phyloP scores from a whole-genome alignment of 352 stramenopile genomes.

The Phytophthora podocarpi region DNA sequence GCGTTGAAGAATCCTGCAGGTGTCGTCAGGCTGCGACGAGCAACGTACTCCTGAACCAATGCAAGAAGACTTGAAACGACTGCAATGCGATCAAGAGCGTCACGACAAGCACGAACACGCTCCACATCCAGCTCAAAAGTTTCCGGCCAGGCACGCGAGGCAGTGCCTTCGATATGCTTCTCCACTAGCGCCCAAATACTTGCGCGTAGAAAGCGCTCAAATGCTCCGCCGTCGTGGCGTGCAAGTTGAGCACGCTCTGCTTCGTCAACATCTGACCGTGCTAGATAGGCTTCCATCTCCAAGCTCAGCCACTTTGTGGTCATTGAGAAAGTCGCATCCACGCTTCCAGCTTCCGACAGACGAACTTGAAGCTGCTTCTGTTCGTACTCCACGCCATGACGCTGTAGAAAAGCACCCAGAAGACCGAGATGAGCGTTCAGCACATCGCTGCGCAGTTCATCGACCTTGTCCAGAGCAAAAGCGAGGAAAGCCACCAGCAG shows the following conservation, averaged over 20 bases:
- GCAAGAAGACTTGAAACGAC: conserved; percentile 63
- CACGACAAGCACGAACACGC: conserved; percentile 56
- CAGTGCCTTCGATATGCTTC: conserved; percentile 55
- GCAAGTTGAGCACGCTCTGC: conserved; percentile 32
- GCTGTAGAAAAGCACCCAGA: conserved; percentile 59
- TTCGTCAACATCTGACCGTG: conserved; percentile 19
- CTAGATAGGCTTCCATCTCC: conserved; percentile 43
- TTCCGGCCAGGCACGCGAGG: conserved; percentile 58
- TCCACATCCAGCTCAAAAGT: conserved; percentile 65
- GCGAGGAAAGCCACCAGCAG: conserved; percentile 68
- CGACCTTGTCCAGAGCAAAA: conserved; percentile 69
- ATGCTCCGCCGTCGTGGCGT: conserved; percentile 39
- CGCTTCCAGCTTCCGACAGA: conserved; percentile 28
- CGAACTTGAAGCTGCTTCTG: conserved; percentile 55
- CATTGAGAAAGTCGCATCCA: conserved; percentile 33
- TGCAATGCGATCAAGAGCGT: conserved; percentile 60
- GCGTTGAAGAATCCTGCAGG: conserved; percentile 38
- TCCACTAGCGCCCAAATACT: conserved; percentile 55
- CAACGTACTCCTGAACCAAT: conserved; percentile 63
- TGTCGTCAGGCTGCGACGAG: conserved; percentile 31
- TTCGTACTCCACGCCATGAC: conserved; percentile 67
- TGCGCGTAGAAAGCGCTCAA: conserved; percentile 48
- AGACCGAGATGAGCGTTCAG: conserved; percentile 65
- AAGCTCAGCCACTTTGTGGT: conserved; percentile 58
- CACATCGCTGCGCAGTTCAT: conserved; percentile 65